These are phyloP conservation scores for Suillus subluteus DNA, from an alignment of 768 basidiomycete species.

Conservation along the genomic window DNA sequence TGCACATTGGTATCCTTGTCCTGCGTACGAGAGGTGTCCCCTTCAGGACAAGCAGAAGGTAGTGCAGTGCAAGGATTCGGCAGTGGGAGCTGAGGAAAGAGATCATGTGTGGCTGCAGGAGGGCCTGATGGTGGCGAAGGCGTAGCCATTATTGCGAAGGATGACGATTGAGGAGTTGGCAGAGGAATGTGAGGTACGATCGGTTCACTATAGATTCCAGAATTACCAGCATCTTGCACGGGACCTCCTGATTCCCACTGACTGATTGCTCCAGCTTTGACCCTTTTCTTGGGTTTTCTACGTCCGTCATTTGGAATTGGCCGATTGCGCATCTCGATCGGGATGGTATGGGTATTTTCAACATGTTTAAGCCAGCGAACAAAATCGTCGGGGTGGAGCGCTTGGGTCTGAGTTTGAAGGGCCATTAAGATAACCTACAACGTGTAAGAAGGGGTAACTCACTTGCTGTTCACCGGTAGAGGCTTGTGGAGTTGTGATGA, in stretches of 20 bases:
- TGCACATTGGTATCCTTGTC: background rate
- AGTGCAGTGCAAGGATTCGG: background rate
- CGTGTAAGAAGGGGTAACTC: background rate
- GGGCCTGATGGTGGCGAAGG: background rate
- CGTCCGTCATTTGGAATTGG: conserved; percentile 17
- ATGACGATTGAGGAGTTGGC: background rate
- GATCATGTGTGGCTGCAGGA: background rate
- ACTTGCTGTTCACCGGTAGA: background rate
- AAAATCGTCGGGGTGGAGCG: conserved; percentile 5
- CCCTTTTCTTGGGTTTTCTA: background rate
- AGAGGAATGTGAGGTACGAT: background rate
- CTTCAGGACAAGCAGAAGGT: background rate
- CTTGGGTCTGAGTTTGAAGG: background rate
- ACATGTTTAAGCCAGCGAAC: background rate
- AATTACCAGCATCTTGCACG: background rate
- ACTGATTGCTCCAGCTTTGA: background rate
- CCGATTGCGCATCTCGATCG: conserved; percentile 8
- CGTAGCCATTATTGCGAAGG: background rate
- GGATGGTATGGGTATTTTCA: conserved; percentile 6
- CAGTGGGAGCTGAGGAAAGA: background rate
- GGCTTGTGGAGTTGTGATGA: background rate
- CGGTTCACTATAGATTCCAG: background rate
- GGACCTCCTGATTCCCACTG: background rate
- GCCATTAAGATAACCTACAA: background rate
- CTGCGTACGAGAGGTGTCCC: background rate